A percentile compares a stretch with the other conserved stretches of the same genome.
These are phyloP conservation scores for Backusella australiensis DNA, from an alignment of 192 early-diverging fungal species.

Conservation along the genomic window DNA sequence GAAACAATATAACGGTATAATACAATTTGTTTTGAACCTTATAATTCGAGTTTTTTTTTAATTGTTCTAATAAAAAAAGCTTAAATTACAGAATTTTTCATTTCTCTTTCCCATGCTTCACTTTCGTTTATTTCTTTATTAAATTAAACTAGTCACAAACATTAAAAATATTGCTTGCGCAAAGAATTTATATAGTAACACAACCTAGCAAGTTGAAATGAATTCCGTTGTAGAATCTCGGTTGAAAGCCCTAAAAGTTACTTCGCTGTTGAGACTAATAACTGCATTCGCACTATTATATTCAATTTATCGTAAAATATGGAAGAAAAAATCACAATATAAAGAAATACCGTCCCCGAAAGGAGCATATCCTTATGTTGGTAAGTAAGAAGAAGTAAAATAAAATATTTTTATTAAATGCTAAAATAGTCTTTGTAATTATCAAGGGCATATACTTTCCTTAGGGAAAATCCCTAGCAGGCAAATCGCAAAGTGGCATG, in stretches of 20 bases:
- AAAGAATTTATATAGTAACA: not conserved
- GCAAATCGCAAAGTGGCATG: not conserved
- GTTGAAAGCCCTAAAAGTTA: not conserved
- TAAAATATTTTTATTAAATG: not conserved
- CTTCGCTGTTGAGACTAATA: not conserved
- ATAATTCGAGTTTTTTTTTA: not conserved
- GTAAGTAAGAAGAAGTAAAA: not conserved
- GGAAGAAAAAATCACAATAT: not conserved
- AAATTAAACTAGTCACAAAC: not conserved
- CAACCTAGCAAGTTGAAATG: not conserved
- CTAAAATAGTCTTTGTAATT: not conserved
- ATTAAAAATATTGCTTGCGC: not conserved
- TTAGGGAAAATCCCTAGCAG: not conserved
- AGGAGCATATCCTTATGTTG: conserved; percentile 10
- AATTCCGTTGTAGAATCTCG: not conserved
- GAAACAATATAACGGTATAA: not conserved
- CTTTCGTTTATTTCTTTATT: not conserved
- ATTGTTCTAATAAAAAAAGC: too few species aligned
- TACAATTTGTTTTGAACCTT: not conserved
- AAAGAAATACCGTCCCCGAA: conserved; percentile 10
- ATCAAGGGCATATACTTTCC: not conserved
- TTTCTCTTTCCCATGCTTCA: not conserved
- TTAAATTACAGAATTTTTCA: not conserved
- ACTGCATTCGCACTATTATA: not conserved
- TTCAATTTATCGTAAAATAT: not conserved